Conservation (phyloP, 768 basidiomycete genomes). For the Termitomyces sp. region DNA sequence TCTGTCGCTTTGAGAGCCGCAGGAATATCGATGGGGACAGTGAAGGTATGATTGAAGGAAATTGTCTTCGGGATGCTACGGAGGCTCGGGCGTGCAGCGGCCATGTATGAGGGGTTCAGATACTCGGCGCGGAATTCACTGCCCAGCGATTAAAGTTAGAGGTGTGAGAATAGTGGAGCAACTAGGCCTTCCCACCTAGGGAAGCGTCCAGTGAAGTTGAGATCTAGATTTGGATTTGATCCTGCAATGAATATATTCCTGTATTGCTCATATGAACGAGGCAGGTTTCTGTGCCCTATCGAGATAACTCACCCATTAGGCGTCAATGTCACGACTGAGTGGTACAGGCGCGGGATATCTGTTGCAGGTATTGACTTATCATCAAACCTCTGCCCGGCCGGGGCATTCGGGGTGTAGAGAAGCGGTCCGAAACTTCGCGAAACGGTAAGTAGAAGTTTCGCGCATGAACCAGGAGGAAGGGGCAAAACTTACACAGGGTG, state of each 20-base stretch:
- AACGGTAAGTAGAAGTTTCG: slow-evolving; percentile 11
- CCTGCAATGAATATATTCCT: slow-evolving; percentile 34
- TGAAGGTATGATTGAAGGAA: slow-evolving; percentile 35
- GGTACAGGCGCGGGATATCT: slow-evolving; percentile 56
- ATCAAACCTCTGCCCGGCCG: slow-evolving; percentile 45
- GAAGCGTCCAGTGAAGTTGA: slow-evolving; percentile 5
- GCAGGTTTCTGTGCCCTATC: slow-evolving; percentile 21
- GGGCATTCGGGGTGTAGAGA: slow-evolving; percentile 45
- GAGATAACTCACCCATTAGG: slow-evolving; percentile 46
- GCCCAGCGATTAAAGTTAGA: slow-evolving; percentile 17
- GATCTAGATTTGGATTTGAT: slow-evolving; percentile 41
- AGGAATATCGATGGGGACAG: slow-evolving; percentile 32
- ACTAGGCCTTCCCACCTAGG: slow-evolving; percentile 3
- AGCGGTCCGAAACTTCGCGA: slow-evolving; percentile 38
- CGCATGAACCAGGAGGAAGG: neutral
- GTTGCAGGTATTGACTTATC: slow-evolving; percentile 43
- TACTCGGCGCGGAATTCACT: slow-evolving; percentile 43
- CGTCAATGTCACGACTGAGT: slow-evolving; percentile 57
- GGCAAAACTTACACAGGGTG: slow-evolving; percentile 24
- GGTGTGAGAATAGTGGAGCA: slow-evolving; percentile 19
- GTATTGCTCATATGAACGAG: neutral
- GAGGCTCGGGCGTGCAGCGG: slow-evolving; percentile 30
- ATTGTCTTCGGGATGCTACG: slow-evolving; percentile 35
- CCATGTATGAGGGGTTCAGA: slow-evolving; percentile 42
- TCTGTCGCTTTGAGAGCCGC: slow-evolving; percentile 21